A percentile compares a stretch with the other conserved stretches of the same genome.
Evolutionary conservation across 805 yeast genomes (phyloP).

Genomic region (Metschnikowia cerradonensis): DNA sequence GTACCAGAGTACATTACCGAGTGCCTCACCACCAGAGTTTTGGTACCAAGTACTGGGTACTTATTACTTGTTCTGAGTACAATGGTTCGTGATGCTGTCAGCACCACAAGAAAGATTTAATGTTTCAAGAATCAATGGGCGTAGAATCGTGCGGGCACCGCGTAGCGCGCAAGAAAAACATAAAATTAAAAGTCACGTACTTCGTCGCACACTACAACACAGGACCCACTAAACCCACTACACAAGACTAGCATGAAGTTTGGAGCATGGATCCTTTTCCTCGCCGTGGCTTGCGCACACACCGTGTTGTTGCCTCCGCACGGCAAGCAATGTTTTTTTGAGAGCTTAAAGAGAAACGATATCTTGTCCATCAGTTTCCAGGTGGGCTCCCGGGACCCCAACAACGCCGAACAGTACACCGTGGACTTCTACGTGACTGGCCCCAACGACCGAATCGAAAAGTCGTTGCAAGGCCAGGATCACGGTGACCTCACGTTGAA

Average conservation of each 20-base stretch:
- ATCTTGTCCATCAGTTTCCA: slow-evolving; percentile 86
- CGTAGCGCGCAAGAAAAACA: slow-evolving; percentile 6
- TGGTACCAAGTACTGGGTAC: no score
- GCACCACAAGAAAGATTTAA: background rate
- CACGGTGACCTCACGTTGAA: slow-evolving; percentile 76
- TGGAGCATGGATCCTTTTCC: slow-evolving; percentile 15
- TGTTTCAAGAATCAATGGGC: slow-evolving; percentile 3
- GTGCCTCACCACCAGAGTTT: no score
- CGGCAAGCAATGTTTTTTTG: slow-evolving; percentile 87
- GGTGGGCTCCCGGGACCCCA: slow-evolving; percentile 84
- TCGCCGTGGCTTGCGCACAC: slow-evolving; percentile 50
- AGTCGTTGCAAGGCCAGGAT: slow-evolving; percentile 52
- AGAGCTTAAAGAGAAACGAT: slow-evolving; percentile 75
- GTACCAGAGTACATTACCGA: no score
- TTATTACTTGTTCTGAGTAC: no score
- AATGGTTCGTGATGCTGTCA: no score
- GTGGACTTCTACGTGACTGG: slow-evolving; percentile 55
- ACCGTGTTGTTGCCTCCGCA: slow-evolving; percentile 78
- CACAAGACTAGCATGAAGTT: slow-evolving; percentile 10
- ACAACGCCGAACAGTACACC: slow-evolving; percentile 58
- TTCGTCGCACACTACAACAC: background rate
- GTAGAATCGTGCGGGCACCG: slow-evolving; percentile 10
- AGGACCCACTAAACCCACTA: background rate
- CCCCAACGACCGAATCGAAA: slow-evolving; percentile 46
- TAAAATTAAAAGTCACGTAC: background rate